phyloP scores from a whole-genome alignment of 306 rosid species.

The Medicago lupulina region DNA sequence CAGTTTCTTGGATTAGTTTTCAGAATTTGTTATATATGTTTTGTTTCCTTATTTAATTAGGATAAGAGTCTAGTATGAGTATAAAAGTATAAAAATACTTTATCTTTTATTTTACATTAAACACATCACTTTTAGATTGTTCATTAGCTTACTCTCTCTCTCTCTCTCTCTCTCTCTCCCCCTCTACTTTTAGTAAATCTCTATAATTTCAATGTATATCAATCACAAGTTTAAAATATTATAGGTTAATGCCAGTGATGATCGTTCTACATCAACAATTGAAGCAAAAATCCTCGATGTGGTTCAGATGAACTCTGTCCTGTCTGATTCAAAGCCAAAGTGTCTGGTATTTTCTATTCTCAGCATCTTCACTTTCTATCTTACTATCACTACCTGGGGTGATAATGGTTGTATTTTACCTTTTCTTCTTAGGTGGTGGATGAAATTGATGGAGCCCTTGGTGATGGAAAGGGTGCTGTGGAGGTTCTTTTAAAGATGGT shows the following conservation, averaged over 20 bases:
- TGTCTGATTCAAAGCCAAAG: conserved; percentile 73
- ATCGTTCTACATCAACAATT: conserved; percentile 82
- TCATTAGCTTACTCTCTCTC: background rate
- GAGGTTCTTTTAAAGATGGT: conserved; percentile 94
- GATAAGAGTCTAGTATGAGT: background rate
- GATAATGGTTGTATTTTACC: conserved; percentile 24
- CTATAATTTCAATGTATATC: conserved; percentile 18
- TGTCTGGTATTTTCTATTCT: conserved; percentile 75
- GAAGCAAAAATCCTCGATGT: conserved; percentile 87
- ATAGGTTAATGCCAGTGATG: conserved; percentile 98
- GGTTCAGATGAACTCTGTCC: conserved; percentile 84
- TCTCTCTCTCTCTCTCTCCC: background rate
- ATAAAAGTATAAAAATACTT: background rate
- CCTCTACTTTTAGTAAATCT: conserved; percentile 6
- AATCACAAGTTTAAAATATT: conserved; percentile 40
- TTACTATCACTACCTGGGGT: conserved; percentile 15
- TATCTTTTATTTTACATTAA: background rate
- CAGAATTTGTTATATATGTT: background rate
- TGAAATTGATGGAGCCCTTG: conserved; percentile 96
- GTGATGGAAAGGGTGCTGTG: conserved; percentile 97
- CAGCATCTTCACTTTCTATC: conserved; percentile 20
- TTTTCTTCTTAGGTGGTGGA: conserved; percentile 73
- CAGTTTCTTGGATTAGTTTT: conserved; percentile 8
- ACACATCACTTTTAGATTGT: conserved; percentile 10
- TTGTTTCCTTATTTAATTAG: conserved; percentile 5